Evolutionary conservation across 306 rosid genomes (phyloP).

Genomic region (Cucurbita ficifolia): DNA sequence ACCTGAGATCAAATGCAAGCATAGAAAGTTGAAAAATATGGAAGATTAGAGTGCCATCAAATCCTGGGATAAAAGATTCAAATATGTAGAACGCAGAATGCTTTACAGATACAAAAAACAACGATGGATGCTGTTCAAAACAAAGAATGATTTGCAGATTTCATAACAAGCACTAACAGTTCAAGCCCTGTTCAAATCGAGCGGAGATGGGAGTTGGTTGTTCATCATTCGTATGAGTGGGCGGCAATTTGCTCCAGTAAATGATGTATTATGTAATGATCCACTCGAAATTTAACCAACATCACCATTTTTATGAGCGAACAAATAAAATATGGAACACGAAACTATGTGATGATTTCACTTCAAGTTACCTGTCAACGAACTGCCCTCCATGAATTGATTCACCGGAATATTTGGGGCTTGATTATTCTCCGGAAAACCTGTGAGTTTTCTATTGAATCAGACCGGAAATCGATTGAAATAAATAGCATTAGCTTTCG

Average conservation of each 20-base stretch:
- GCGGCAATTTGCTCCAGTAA: not conserved
- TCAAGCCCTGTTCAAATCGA: not conserved
- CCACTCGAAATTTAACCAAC: not conserved
- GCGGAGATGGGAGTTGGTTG: not conserved
- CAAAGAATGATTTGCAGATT: too few species aligned
- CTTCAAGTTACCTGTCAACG: slow-evolving; percentile 21
- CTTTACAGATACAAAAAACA: not conserved
- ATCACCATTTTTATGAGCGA: not conserved
- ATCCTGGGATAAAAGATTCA: not conserved
- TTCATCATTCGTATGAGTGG: not conserved
- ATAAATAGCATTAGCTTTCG: not conserved
- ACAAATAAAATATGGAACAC: not conserved
- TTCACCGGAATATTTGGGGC: slow-evolving; percentile 13
- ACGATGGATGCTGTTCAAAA: not conserved
- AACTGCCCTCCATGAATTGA: slow-evolving; percentile 8
- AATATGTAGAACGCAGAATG: not conserved
- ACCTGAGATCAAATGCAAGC: slow-evolving; percentile 14
- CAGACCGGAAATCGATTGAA: not conserved
- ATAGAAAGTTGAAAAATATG: not conserved
- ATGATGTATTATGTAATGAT: not conserved
- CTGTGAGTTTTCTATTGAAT: not conserved
- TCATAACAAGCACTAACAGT: too few species aligned
- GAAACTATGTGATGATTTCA: not conserved
- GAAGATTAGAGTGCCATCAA: not conserved
- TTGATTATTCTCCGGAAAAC: slow-evolving; percentile 16